Conservation (phyloP, 805 yeast species). For the Nadsonia fulvescens region DNA sequence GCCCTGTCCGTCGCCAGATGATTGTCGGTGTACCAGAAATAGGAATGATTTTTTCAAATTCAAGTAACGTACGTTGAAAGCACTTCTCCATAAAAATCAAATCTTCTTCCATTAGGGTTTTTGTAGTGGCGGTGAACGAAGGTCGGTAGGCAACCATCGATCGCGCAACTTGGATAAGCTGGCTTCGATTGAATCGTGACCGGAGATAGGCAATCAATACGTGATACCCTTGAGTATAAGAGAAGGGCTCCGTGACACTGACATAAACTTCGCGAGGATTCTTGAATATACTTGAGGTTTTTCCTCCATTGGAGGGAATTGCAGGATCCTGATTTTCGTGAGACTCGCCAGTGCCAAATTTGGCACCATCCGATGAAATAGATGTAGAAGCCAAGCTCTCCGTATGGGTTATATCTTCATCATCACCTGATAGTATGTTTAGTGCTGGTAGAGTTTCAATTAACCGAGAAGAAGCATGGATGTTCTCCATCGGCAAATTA, state of each 20-base stretch:
- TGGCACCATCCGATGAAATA: too few species aligned
- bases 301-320: background rate
- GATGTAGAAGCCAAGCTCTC: too few species aligned
- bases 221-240: conserved; percentile 47
- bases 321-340: too few species aligned
- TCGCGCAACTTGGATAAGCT: conserved; percentile 21
- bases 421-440: too few species aligned
- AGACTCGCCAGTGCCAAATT: too few species aligned
- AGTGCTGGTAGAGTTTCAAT: too few species aligned
- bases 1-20: conserved; percentile 77
- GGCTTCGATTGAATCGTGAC: conserved; percentile 26
- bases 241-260: conserved; percentile 42
- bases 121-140: conserved; percentile 59
- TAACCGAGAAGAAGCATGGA: too few species aligned
- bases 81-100: conserved; percentile 42
- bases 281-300: too few species aligned
- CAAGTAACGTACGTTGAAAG: conserved; percentile 37
- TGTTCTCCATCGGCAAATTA: too few species aligned
- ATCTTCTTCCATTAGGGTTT: conserved; percentile 54
- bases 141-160: conserved; percentile 39
- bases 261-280: conserved; percentile 40
- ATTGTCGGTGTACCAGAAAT: conserved; percentile 62
- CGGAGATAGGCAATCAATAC: conserved; percentile 37
- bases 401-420: too few species aligned
- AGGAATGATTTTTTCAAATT: conserved; percentile 32